phyloP scores from a whole-genome alignment of 768 basidiomycete species.

The Trametes gibbosa region DNA sequence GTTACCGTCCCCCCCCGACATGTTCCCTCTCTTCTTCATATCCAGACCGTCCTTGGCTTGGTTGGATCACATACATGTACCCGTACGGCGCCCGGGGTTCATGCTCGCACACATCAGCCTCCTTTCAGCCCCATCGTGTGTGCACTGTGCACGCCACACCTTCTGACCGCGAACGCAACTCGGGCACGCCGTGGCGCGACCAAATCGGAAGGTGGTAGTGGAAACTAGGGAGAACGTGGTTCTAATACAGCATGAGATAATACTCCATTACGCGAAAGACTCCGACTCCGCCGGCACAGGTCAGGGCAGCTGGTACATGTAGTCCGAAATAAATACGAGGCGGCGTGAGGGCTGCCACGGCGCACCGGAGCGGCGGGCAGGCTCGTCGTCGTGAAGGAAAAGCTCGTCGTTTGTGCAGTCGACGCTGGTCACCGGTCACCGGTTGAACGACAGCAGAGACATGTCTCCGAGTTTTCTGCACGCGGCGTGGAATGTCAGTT shows the following conservation, averaged over 20 bases:
- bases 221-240: constrained; percentile 10
- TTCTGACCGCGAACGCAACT: no score
- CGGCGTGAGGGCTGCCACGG: not conserved
- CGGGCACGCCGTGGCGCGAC: no score
- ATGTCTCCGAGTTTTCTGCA: constrained; percentile 81
- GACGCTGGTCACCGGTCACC: constrained; percentile 38
- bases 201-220: no score
- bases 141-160: no score
- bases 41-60: not conserved
- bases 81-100: not conserved
- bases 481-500: not conserved
- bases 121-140: not conserved
- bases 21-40: not conserved
- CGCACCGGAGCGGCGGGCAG: not conserved
- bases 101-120: not conserved
- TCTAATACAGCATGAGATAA: constrained; percentile 22
- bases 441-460: constrained; percentile 84
- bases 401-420: no score
- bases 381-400: not conserved
- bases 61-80: not conserved
- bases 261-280: constrained; percentile 19
- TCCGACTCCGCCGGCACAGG: constrained; percentile 10
- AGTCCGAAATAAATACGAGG: constrained; percentile 20
- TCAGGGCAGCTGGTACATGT: constrained; percentile 19
- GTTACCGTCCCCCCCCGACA: not conserved